Conservation (phyloP, 352 stramenopile species). For the Phytophthora sojae region DNA sequence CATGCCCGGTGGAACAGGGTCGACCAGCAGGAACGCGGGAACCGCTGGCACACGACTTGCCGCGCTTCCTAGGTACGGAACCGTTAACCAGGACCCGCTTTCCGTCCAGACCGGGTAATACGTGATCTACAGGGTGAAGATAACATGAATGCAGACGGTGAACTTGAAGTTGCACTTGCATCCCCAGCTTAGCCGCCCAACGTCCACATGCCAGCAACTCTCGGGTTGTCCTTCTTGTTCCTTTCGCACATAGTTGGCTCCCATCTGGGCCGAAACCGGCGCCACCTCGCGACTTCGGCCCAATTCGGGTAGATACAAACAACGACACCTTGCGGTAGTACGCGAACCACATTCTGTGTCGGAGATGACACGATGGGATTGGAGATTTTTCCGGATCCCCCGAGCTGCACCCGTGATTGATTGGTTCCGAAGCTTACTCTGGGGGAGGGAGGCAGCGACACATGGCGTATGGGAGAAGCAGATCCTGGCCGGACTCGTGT, state of each 20-base stretch:
- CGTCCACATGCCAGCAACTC: background rate
- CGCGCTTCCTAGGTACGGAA: background rate
- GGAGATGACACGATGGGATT: background rate
- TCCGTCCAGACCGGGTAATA: conserved; percentile 1
- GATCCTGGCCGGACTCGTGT: too few species aligned
- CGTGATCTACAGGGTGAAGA: conserved; percentile 1
- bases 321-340: background rate
- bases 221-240: conserved; percentile 5
- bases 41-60: background rate
- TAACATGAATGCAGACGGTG: conserved; percentile 4
- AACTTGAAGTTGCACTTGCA: conserved; percentile 15
- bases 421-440: too few species aligned
- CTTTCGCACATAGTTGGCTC: conserved; percentile 5
- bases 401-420: too few species aligned
- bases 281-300: background rate
- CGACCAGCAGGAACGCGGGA: background rate
- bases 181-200: background rate
- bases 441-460: too few species aligned
- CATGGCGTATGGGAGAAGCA: too few species aligned
- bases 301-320: background rate
- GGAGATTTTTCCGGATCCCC: too few species aligned
- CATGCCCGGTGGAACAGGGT: background rate
- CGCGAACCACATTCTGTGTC: background rate
- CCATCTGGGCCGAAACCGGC: background rate
- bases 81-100: conserved; percentile 6